These are phyloP conservation scores for Platanthera zijinensis DNA, from an alignment of 106 monocot genomes.

Conservation along the genomic window DNA sequence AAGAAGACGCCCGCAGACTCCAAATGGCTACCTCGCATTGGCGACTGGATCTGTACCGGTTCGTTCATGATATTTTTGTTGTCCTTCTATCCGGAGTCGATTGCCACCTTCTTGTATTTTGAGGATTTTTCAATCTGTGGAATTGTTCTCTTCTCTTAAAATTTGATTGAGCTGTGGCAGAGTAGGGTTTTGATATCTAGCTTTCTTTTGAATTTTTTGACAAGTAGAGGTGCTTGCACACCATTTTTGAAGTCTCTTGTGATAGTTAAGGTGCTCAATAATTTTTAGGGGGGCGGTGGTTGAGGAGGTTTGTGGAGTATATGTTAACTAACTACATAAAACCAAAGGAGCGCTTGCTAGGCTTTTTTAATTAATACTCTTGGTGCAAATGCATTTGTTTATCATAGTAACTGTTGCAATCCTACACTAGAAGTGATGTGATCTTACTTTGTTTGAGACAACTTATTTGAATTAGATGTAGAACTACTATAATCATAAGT, in stretches of 20 bases:
- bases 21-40: constrained; percentile 98
- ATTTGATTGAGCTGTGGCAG: not conserved
- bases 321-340: not conserved
- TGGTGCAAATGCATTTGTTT: not conserved
- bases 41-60: constrained; percentile 99
- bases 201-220: not conserved
- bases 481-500: no score
- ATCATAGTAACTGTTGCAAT: not conserved
- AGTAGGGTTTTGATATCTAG: not conserved
- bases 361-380: not conserved
- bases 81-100: not conserved
- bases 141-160: not conserved
- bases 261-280: no score
- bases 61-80: not conserved
- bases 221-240: not conserved
- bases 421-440: no score
- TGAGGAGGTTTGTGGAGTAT: not conserved
- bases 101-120: not conserved
- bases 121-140: not conserved
- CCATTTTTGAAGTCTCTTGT: not conserved
- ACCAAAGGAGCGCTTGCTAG: not conserved
- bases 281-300: no score
- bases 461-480: no score
- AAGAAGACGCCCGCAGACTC: constrained; percentile 79
- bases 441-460: no score